Percentiles rank a stretch among this genome's conserved stretches.
Conservation (phyloP, 352 stramenopile genomes). For the Globisporangium megalacanthum region DNA sequence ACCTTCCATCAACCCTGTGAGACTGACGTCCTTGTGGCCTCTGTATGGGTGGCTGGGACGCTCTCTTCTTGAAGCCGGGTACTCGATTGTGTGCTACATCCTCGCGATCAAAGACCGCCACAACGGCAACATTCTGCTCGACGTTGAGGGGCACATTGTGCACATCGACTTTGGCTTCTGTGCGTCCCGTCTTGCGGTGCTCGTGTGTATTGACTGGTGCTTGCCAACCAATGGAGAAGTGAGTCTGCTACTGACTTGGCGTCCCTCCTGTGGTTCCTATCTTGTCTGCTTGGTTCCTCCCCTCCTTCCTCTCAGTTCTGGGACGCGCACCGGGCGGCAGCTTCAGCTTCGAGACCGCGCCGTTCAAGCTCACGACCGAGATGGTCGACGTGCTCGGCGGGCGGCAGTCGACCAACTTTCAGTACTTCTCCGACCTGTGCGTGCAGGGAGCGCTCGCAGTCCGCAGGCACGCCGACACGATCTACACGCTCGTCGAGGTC, state of each 20-base stretch:
- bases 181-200: slow-evolving; percentile 21
- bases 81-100: slow-evolving; percentile 97
- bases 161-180: slow-evolving; percentile 99
- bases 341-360: slow-evolving; percentile 94
- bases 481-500: slow-evolving; percentile 95
- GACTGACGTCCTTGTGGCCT: too few species aligned
- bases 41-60: too few species aligned
- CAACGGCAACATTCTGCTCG: slow-evolving; percentile 99
- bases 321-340: slow-evolving; percentile 84
- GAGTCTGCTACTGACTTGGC: background rate
- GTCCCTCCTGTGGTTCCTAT: background rate
- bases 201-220: background rate
- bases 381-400: slow-evolving; percentile 95
- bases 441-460: slow-evolving; percentile 91
- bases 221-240: background rate
- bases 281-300: background rate
- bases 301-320: slow-evolving; percentile 31
- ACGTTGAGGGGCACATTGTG: slow-evolving; percentile 94
- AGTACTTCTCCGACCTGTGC: slow-evolving; percentile 93
- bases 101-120: slow-evolving; percentile 98
- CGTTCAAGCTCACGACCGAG: slow-evolving; percentile 96
- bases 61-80: slow-evolving; percentile 83
- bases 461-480: slow-evolving; percentile 89
- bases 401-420: slow-evolving; percentile 86
- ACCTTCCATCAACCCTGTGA: background rate